Evolutionary conservation across 139 green algal species (phyloP), one percentile per base, ranked within the genome.

Genomic region (Asterochloris erici): DNA sequence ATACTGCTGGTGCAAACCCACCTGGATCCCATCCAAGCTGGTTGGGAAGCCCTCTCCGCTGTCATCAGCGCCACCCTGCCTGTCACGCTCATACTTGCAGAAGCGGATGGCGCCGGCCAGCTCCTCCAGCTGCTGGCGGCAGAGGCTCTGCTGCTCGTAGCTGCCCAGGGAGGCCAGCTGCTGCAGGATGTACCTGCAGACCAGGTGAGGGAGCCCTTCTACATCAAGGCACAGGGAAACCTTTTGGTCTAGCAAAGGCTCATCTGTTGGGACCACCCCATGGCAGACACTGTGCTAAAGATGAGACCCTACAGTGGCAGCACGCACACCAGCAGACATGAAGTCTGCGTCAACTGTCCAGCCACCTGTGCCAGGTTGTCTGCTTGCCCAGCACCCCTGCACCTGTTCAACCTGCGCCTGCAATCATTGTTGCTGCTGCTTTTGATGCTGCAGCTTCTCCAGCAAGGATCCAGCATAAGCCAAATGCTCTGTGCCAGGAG

Each of bases 41-140:
- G 54, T 71, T 81, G 60, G 73, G 68, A 61, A 23, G 60, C 12
- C 28, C 15, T 78, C 17, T 63, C 71, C 12, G 38, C 38, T 54
- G 38, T 54, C 38, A 54, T 80, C 76, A 23, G 16, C 64, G 15
- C 19, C 63, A 60, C 63, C 81, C 17, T 73, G 54, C 24, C 63
- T 68, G 16, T 79, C 81, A 38, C 96, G 88, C 86, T 97, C 92
- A 85, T 98, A 98, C 23, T 88, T 79, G 88, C 94, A 98, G 90
- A 93, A 98, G 21, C 92, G 88, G 28, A 98, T 86, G 75, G 85
- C 84, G 11, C 94, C 89, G 79, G 96, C 92, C 68, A 97, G 82
- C 81, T 97, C 94, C 79, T 98, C 94, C n/a, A 94, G 84, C 75
- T 94, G 91, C 84, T 94, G 85, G 23, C 93, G 88, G 81, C 87